Base-by-base conservation (phyloP, 1,139 yeast species). In the Yamadazyma epiphylla region DNA sequence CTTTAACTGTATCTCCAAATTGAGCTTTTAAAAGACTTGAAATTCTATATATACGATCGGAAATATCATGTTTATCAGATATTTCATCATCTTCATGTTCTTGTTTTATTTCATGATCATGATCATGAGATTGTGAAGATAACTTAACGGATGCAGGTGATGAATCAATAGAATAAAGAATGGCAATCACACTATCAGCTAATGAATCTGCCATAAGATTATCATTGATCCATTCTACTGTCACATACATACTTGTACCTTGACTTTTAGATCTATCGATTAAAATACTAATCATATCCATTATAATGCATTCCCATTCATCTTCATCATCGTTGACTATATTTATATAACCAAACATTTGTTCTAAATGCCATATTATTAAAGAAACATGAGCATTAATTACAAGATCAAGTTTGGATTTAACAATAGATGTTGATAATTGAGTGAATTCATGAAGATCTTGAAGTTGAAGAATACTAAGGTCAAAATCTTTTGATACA, bases 121-220 rank as follows among this genome's bases (percentile, higher is more conserved):
- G 84, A 5, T 58, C 46, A 45, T 82, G 80, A 2, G 66, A 48
- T 33, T 70, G 69, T 3, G 94, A 77, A 9, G 95, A 79, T 39
- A 87, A 55, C 49, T 88, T 91, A 16, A 91, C 96, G 4, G 96
- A 86, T 0, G 96, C 95, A 3, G 96, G 96, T 0, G 96, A 81
- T 0, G 96, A 81, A 51, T 91, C 98, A 25, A 91, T 94, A 25
- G 95, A 85, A 53, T 91, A 72, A 22, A 91, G 60, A 26, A 91
- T 87, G 1, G 96, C 96, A 37, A 94, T 74, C 3, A 88, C 86
- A 25, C 96, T 82, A 51, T 91, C 99, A 0, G 98, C 98, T 44
- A 91, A 76, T 0, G 96, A 83, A 48, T 91, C 98, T 33, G 87
- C 89, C 66, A 88, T 77, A 24, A 65, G 48, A 32, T 86, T 69